Percentiles rank a stretch among this genome's conserved stretches.
Evolutionary conservation across 2,329 filamentous ascomycete genomes (phyloP).

Genomic region (Nigrograna mackinnonii): DNA sequence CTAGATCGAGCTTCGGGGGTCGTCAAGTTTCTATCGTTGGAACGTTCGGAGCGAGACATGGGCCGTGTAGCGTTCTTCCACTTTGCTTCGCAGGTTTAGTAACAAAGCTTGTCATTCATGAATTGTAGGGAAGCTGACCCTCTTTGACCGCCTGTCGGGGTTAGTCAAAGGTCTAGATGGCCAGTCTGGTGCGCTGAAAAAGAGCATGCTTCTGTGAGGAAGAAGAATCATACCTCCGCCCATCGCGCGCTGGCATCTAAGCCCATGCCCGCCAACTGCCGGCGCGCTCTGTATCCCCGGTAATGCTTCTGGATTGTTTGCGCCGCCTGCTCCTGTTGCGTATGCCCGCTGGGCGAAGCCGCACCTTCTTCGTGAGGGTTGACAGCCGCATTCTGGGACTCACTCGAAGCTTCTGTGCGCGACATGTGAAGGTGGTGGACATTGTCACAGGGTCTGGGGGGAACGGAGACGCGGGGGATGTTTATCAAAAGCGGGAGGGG

Average conservation of each 20-base stretch:
- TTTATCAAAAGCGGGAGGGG: not conserved
- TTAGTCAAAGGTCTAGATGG: not conserved
- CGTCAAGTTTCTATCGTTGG: slow-evolving; percentile 15
- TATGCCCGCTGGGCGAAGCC: not conserved
- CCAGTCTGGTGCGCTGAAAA: slow-evolving; percentile 2
- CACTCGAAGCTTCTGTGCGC: not conserved
- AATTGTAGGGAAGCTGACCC: slow-evolving; percentile 30
- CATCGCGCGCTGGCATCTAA: slow-evolving; percentile 73
- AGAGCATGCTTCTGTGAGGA: not conserved
- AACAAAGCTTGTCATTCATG: slow-evolving; percentile 8
- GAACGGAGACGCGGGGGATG: not conserved
- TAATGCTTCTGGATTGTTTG: slow-evolving; percentile 63
- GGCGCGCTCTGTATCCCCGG: slow-evolving; percentile 72
- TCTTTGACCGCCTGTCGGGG: slow-evolving; percentile 54
- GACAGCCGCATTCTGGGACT: no score
- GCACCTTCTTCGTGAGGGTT: slow-evolving; percentile 1
- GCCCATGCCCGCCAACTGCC: slow-evolving; percentile 70
- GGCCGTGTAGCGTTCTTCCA: slow-evolving; percentile 57
- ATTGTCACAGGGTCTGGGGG: no score
- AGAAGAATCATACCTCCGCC: slow-evolving; percentile 61
- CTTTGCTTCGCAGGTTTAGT: slow-evolving; percentile 48
- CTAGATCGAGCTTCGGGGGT: slow-evolving; percentile 29
- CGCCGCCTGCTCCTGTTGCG: slow-evolving; percentile 29
- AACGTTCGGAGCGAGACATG: slow-evolving; percentile 40
- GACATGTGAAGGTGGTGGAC: not conserved